phyloP scores from a whole-genome alignment of 768 basidiomycete species.

The Leccinum imitatum region DNA sequence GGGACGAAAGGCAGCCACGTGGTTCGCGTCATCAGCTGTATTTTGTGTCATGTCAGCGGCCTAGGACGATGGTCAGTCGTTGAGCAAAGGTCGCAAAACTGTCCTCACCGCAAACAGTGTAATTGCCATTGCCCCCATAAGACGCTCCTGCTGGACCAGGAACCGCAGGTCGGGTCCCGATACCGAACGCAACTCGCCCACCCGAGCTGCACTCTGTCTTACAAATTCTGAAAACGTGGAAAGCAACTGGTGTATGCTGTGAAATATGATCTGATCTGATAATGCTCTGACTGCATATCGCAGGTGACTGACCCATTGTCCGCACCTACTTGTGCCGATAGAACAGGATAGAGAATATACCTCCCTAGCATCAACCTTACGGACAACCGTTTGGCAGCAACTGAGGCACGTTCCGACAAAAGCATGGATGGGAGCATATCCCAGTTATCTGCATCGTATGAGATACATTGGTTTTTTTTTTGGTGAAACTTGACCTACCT shows the following conservation, averaged over 20 bases:
- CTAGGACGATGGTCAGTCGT: constrained; percentile 12
- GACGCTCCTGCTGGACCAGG: constrained; percentile 28
- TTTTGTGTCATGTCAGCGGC: constrained; percentile 19
- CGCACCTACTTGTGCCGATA: constrained; percentile 13
- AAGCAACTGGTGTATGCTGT: constrained; percentile 14
- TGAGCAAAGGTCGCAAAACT: not conserved
- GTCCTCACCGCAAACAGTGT: constrained; percentile 37
- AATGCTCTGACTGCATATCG: not conserved
- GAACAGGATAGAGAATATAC: constrained; percentile 50
- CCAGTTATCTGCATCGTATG: constrained; percentile 50
- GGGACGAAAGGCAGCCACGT: constrained; percentile 40
- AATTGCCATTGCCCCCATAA: constrained; percentile 36
- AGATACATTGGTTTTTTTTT: too few species aligned
- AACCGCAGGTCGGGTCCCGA: constrained; percentile 7
- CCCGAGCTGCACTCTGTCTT: constrained; percentile 18
- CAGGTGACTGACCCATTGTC: constrained; percentile 23
- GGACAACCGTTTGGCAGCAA: constrained; percentile 59
- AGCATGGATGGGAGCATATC: constrained; percentile 43
- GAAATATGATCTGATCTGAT: constrained; percentile 3
- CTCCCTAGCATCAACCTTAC: constrained; percentile 54
- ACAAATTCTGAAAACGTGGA: constrained; percentile 22
- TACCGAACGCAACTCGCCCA: constrained; percentile 11
- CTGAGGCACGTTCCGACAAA: constrained; percentile 52
- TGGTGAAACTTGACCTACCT: constrained; percentile 41
- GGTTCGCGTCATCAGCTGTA: not conserved